These are phyloP conservation scores for Trifolium pratense DNA, from an alignment of 306 rosid species.

Conservation along the genomic window DNA sequence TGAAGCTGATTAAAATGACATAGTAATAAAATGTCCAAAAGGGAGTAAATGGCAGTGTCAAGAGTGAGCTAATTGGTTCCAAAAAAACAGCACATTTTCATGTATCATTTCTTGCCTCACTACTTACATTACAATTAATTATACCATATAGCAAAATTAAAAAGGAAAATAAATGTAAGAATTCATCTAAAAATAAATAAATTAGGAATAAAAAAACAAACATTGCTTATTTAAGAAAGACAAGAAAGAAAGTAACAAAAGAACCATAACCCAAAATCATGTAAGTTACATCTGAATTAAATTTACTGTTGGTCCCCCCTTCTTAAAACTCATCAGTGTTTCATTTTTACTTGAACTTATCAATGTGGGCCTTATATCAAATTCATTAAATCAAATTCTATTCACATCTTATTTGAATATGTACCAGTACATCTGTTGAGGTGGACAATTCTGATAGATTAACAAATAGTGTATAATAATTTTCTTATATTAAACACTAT, in stretches of 20 bases:
- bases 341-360: conserved; percentile 15
- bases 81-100: conserved; percentile 59
- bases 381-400: background rate
- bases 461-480: no score
- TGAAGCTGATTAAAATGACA: conserved; percentile 47
- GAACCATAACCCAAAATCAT: conserved; percentile 52
- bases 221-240: conserved; percentile 40
- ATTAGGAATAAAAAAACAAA: background rate
- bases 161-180: background rate
- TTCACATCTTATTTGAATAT: no score
- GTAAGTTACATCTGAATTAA: conserved; percentile 48
- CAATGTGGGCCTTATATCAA: conserved; percentile 39
- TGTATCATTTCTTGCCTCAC: conserved; percentile 41
- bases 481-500: no score
- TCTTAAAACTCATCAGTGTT: background rate
- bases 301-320: conserved; percentile 59
- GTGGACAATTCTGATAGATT: no score
- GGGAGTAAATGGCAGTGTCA: background rate
- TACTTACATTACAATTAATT: conserved; percentile 46
- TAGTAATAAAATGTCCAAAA: background rate
- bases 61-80: conserved; percentile 38
- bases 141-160: background rate
- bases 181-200: background rate
- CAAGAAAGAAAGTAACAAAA: conserved; percentile 32
- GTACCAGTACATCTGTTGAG: no score